Evolutionary conservation across 305 asterid species (phyloP).

Genomic region (Ilex paraguariensis): DNA sequence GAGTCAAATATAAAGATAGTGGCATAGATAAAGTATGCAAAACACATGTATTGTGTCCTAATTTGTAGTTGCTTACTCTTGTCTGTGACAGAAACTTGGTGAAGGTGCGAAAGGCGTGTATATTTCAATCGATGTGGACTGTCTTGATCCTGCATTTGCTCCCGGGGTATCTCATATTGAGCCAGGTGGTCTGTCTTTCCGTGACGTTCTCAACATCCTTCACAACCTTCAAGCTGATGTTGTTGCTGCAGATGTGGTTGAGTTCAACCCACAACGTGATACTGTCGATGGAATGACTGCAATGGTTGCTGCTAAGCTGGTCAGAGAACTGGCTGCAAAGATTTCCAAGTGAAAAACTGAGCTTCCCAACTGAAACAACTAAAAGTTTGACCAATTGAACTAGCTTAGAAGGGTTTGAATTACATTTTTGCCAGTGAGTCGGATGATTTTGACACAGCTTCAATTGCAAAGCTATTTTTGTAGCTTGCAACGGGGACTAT

Average conservation of each 20-base stretch:
- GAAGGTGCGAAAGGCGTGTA: slow-evolving; percentile 97
- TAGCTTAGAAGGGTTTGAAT: too few species aligned
- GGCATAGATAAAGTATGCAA: too few species aligned
- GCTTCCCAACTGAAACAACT: too few species aligned
- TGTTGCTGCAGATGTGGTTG: slow-evolving; percentile 94
- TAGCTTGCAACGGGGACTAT: too few species aligned
- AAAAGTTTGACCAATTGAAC: too few species aligned
- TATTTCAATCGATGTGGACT: slow-evolving; percentile 79
- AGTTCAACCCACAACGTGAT: slow-evolving; percentile 95
- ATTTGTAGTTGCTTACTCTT: too few species aligned
- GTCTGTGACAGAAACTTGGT: slow-evolving; percentile 68
- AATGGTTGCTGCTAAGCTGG: slow-evolving; percentile 96
- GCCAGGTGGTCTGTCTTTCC: slow-evolving; percentile 98
- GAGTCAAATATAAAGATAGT: too few species aligned
- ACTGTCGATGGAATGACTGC: slow-evolving; percentile 99
- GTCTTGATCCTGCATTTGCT: slow-evolving; percentile 97
- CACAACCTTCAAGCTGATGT: slow-evolving; percentile 90
- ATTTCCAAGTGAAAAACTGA: slow-evolving; percentile 56
- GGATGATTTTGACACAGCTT: too few species aligned
- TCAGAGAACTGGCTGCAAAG: slow-evolving; percentile 85
- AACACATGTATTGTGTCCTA: too few species aligned
- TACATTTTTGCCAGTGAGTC: too few species aligned
- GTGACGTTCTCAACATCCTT: slow-evolving; percentile 88
- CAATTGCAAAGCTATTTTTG: too few species aligned
- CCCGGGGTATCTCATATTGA: slow-evolving; percentile 98